Evolutionary conservation across 768 basidiomycete species (phyloP), one percentile per base, ranked within the genome.

Genomic region (Naganishia onofrii): DNA sequence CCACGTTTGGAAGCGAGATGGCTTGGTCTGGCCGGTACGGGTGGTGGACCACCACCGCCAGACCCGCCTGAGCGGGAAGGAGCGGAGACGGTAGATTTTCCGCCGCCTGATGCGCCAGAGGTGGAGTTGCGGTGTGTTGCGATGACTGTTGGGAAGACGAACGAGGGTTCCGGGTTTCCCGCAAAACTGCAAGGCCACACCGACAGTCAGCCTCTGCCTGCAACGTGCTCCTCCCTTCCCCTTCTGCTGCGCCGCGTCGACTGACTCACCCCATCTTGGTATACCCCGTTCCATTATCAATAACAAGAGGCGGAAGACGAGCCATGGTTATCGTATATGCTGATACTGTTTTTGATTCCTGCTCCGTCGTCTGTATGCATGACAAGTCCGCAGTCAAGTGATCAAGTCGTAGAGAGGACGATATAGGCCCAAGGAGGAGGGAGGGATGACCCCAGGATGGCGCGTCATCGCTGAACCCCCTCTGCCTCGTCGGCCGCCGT

Each of bases 71-170:
- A 15, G 1, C 48, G 48, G 46, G 77, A 74, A 26, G 76, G 71
- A 3, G 74, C 65, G n/a, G 70, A 26, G 38, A 26, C 19, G 4
- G 60, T 63, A 1, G 60, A 63, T 29, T 63, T 63, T 12, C 60
- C 60, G 15, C 65, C 53, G 9, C 71, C 57, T 36, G 72, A 9
- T 85, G 70, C 73, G 88, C 23, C 86, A 0, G 87, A 70, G 2
- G 89, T 84, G 13, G 88, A 86, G 28, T 78, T 78, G 72, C 91
- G 88, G 72, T 92, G 87, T 15, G 93, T 93, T 4, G 95, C 92
- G 74, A 98, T 98, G 32, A 94, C 93, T 9, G 95, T 97, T 1
- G 96, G 95, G 78, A 97, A 96, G n/a, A 97, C 93, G 79, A 95
- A 99, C 10, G 95, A 97, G 23, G 96, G 96, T 83, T 98, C 94